Conservation (phyloP, 257 asterid species). For the Mentha longifolia region DNA sequence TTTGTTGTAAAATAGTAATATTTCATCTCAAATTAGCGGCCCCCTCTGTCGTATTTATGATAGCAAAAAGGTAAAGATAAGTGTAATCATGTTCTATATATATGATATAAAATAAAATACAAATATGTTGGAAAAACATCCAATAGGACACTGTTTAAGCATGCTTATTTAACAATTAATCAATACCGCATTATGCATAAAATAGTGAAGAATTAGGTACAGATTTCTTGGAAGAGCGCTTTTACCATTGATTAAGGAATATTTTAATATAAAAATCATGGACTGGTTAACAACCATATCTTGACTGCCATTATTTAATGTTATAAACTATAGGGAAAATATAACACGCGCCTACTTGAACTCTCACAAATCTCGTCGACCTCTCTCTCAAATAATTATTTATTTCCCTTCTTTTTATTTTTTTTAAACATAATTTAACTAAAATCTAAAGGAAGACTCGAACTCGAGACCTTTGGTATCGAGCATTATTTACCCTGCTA, state of each 20-base stretch:
- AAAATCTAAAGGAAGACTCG: no score
- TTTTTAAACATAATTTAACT: no score
- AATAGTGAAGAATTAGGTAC: background rate
- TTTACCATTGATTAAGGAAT: slow-evolving; percentile 19
- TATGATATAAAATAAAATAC: background rate
- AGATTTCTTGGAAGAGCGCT: slow-evolving; percentile 10
- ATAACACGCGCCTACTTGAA: background rate
- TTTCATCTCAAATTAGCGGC: background rate
- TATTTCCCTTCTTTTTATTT: no score
- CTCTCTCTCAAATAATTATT: no score
- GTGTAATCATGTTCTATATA: no score
- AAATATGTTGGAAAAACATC: background rate
- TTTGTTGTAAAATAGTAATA: background rate
- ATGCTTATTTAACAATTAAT: background rate
- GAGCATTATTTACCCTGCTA: no score
- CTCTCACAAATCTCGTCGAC: no score
- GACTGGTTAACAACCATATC: slow-evolving; percentile 49
- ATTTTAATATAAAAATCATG: slow-evolving; percentile 38
- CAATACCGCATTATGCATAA: background rate
- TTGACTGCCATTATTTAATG: slow-evolving; percentile 9
- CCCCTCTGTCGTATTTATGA: background rate
- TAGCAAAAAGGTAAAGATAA: background rate
- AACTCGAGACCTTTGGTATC: no score
- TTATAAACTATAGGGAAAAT: background rate
- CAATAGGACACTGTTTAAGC: background rate